Base-by-base conservation (phyloP, 2,329 filamentous ascomycete species). In the Venturia effusa region DNA sequence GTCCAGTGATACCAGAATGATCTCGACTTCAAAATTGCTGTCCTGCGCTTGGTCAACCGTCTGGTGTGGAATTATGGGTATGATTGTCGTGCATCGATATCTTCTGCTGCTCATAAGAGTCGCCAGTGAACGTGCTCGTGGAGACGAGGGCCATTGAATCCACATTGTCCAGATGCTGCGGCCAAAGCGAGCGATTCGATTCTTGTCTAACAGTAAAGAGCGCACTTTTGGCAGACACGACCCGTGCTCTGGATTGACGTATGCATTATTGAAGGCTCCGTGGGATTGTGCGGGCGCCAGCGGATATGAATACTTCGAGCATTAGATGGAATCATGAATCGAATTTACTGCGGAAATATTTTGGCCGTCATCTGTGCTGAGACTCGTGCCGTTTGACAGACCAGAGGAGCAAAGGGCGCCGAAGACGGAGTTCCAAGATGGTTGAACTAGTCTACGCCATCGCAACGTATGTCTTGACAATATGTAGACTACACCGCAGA, bases 11-110 rank as follows among this genome's bases (percentile, higher is more conserved):
- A 4, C 59, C 22, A 22, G 59, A n/a, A 19, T 61, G 59, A 10
- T 43, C n/a, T 24, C 10, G 8, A 13, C 37, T 61, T 41, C 19
- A 41, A 15, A 62, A 62, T 24, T 43, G 41, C 11, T 62, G 51
- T 3, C 60, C 30, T 34, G 40, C 60, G n/a, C 43, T 11, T 62
- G 19, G n/a, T 17, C 39, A 11, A 48, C 51, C 45, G 27, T 45
- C 41, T 2, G 40, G 39, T 22, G 60, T 41, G 19, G 60, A 7
- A 30, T 2, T 48, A 10, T 51, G 22, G 11, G 43, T 62, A 19
- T 62, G 51, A 24, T 62, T 48, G 37, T 62, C 41, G 60, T 37
- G 32, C 39, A 51, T 30, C 15, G 32, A 37, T 15, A 62, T 48
- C 17, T 32, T 17, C 24, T 62, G 40, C 30, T 62, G 41, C 13